Conservation (phyloP, 179 eudicot species). For the Patellifolia procumbens region DNA sequence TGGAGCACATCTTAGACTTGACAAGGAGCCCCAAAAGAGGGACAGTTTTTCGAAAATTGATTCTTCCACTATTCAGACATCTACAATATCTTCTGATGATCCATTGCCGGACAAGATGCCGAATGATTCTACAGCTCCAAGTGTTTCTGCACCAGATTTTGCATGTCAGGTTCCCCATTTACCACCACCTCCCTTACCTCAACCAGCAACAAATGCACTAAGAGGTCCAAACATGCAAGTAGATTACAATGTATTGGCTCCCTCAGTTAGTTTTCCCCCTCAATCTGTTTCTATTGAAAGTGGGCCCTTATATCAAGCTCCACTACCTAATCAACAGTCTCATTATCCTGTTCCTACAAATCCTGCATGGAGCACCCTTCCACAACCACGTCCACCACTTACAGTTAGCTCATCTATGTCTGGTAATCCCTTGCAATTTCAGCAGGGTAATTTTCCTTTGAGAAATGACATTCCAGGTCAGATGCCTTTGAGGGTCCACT, state of each 20-base stretch:
- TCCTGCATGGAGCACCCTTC: conserved; percentile 48
- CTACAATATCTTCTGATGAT: conserved; percentile 32
- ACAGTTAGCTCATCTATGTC: conserved; percentile 28
- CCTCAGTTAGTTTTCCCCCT: conserved; percentile 30
- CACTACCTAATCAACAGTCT: conserved; percentile 45
- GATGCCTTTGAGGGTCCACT: conserved; percentile 39
- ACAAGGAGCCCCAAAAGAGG: conserved; percentile 25
- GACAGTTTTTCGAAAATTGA: conserved; percentile 28
- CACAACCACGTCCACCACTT: conserved; percentile 44
- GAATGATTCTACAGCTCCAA: conserved; percentile 23
- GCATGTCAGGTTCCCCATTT: conserved; percentile 38
- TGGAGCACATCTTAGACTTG: conserved; percentile 30
- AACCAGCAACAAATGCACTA: conserved; percentile 36
- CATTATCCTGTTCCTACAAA: conserved; percentile 45
- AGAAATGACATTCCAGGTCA: conserved; percentile 43
- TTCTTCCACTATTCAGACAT: conserved; percentile 33
- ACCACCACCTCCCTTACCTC: conserved; percentile 39
- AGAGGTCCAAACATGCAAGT: conserved; percentile 27
- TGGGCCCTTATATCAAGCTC: conserved; percentile 43
- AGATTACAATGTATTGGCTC: conserved; percentile 39
- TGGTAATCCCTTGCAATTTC: conserved; percentile 45
- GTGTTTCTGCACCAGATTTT: conserved; percentile 31
- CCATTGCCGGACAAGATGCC: conserved; percentile 22
- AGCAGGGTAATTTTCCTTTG: conserved; percentile 47
- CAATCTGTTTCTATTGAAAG: conserved; percentile 31